Conservation (phyloP, 2,329 filamentous ascomycete species). For the Sarocladium strictum region DNA sequence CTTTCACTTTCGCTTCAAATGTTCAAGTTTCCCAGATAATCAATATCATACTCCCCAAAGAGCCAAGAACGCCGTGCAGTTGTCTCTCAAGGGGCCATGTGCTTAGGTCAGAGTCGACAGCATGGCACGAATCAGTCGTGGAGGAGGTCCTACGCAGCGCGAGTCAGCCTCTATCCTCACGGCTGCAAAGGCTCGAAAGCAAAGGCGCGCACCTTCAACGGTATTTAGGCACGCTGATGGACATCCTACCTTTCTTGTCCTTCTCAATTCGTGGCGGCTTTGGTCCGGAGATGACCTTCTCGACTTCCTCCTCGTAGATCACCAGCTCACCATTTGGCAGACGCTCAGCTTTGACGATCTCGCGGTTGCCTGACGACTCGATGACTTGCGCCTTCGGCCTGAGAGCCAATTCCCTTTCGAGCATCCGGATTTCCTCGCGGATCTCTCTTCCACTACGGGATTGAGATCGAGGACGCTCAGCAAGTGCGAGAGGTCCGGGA, state of each 20-base stretch:
- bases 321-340: conserved; percentile 42
- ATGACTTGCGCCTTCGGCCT: conserved; percentile 26
- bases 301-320: conserved; percentile 27
- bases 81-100: not conserved
- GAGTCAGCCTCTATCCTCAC: conserved; percentile 25
- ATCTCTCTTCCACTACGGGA: conserved; percentile 53
- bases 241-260: conserved; percentile 95
- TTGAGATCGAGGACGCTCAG: conserved; percentile 34
- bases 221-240: conserved; percentile 72
- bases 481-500: conserved; percentile 28
- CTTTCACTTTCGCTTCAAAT: not conserved
- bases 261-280: conserved; percentile 68
- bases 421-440: conserved; percentile 62
- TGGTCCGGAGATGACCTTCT: conserved; percentile 46
- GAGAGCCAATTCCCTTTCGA: conserved; percentile 49
- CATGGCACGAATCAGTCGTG: conserved; percentile 62
- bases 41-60: not conserved
- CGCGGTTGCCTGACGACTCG: conserved; percentile 32
- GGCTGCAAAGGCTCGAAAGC: conserved; percentile 12
- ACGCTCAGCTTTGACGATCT: conserved; percentile 51
- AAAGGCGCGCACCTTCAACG: conserved; percentile 45
- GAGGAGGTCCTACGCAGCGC: conserved; percentile 50
- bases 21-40: not conserved
- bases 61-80: not conserved
- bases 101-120: conserved; percentile 61